These are phyloP conservation scores for Hericium coralloides DNA, from an alignment of 768 basidiomycete genomes.

Conservation along the genomic window DNA sequence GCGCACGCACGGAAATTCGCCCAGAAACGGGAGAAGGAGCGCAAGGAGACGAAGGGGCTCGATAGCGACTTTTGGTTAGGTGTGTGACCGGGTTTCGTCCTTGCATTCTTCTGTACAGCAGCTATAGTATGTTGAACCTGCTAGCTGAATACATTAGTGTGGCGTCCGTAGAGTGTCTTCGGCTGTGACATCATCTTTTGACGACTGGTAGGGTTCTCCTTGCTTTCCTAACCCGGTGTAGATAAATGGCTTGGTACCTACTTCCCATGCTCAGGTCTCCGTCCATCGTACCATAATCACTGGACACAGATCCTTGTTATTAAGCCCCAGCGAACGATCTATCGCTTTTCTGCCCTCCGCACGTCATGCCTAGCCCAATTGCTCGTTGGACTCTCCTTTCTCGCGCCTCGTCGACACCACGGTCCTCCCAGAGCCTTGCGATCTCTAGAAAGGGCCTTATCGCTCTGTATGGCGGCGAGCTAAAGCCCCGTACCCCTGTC, in stretches of 20 bases:
- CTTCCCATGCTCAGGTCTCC: too few relatives aligned
- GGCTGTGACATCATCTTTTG: too few relatives aligned
- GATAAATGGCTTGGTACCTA: too few relatives aligned
- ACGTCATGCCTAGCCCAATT: neutral
- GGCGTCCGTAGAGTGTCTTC: too few relatives aligned
- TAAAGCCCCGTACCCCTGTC: constrained; percentile 32
- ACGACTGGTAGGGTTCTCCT: too few relatives aligned
- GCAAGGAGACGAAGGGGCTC: constrained; percentile 1
- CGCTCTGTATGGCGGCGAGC: constrained; percentile 36
- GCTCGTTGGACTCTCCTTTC: constrained; percentile 23
- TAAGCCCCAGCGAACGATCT: too few relatives aligned
- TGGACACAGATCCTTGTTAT: too few relatives aligned
- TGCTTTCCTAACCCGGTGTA: too few relatives aligned
- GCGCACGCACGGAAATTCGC: neutral
- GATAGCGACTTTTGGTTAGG: constrained; percentile 4
- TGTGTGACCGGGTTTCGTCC: neutral
- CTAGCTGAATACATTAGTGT: too few relatives aligned
- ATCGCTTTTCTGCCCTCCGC: neutral
- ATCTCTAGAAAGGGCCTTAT: constrained; percentile 21
- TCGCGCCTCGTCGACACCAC: constrained; percentile 16
- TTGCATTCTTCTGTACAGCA: too few relatives aligned
- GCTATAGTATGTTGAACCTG: too few relatives aligned
- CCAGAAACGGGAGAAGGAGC: constrained; percentile 4
- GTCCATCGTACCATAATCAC: too few relatives aligned
- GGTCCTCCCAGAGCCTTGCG: constrained; percentile 35